A percentile compares a stretch with the other conserved stretches of the same genome.
Conservation (phyloP, 768 basidiomycete species). For the Tephrocybe sp. region DNA sequence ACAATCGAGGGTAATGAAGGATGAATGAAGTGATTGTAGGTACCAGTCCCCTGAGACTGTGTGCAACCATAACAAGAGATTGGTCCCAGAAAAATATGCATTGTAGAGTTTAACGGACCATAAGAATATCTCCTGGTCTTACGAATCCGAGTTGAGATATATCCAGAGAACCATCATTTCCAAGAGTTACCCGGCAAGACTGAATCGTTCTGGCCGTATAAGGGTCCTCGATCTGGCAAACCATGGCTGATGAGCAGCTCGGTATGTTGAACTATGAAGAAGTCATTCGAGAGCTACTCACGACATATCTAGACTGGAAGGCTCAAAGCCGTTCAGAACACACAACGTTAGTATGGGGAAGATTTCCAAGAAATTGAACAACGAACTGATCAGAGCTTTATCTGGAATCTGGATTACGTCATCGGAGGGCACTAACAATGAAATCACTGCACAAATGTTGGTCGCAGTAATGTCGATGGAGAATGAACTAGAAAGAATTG, state of each 20-base stretch:
- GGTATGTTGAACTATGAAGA: neutral
- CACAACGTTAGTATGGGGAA: neutral
- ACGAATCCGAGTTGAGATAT: neutral
- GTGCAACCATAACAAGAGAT: neutral
- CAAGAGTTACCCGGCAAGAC: neutral
- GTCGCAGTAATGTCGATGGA: too few relatives aligned
- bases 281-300: neutral
- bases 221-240: neutral
- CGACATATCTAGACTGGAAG: neutral
- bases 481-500: too few relatives aligned
- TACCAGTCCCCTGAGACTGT: neutral
- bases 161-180: neutral
- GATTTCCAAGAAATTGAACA: too few relatives aligned
- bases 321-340: neutral
- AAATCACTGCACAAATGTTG: too few relatives aligned
- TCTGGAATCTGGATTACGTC: too few relatives aligned
- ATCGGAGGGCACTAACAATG: too few relatives aligned
- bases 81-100: neutral
- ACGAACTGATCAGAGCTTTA: too few relatives aligned
- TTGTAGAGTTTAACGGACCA: neutral
- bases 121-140: neutral
- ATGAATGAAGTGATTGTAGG: neutral
- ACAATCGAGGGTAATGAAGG: neutral
- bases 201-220: neutral
- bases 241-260: neutral